Base-by-base conservation (phyloP, 495 filamentous ascomycete species). In the Astrothelium subdiscretum region DNA sequence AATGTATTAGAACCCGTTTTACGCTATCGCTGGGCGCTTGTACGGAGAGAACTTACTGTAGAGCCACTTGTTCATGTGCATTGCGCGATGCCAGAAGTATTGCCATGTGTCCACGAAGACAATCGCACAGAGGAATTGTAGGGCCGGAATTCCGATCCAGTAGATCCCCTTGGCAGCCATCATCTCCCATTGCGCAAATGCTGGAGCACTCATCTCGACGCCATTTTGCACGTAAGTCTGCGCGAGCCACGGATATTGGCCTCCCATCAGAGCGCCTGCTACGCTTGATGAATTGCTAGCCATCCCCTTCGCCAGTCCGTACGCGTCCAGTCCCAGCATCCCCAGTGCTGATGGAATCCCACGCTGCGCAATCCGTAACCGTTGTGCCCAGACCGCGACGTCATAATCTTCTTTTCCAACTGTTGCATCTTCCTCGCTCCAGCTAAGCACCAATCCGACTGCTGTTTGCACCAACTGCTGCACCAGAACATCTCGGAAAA, bases 11-110 rank as follows among this genome's bases (percentile, higher is more conserved):
- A 73, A n/a, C n/a, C n/a, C n/a, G n/a, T n/a, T n/a, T n/a, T n/a
- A n/a, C n/a, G n/a, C n/a, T n/a, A n/a, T n/a, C n/a, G n/a, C n/a
- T n/a, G n/a, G n/a, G n/a, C n/a, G n/a, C n/a, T n/a, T n/a, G n/a
- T n/a, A n/a, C n/a, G n/a, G n/a, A 31, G 83, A 86, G 72, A 80
- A 95, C 91, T 54, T 29, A 54, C 48, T 88, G 80, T 98, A 98
- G 64, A 98, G 86, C 88, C 89, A 97, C 70, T 89, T 89, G 74
- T 95, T 92, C 76, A 91, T 74, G 72, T 98, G 94, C 91, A 97
- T 96, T 42, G 83, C 83, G 29, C 94, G 87, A 77, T 98, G 94
- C 71, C 87, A 79, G 75, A 96, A 96, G 77, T 98, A 98, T 68
- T 98, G 91, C 90, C 92, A 96, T 35, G 91, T 95, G 76, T 98